Percentiles rank a stretch among this genome's conserved stretches.
phyloP scores from a whole-genome alignment of 768 basidiomycete species.

The Russula brevipes region DNA sequence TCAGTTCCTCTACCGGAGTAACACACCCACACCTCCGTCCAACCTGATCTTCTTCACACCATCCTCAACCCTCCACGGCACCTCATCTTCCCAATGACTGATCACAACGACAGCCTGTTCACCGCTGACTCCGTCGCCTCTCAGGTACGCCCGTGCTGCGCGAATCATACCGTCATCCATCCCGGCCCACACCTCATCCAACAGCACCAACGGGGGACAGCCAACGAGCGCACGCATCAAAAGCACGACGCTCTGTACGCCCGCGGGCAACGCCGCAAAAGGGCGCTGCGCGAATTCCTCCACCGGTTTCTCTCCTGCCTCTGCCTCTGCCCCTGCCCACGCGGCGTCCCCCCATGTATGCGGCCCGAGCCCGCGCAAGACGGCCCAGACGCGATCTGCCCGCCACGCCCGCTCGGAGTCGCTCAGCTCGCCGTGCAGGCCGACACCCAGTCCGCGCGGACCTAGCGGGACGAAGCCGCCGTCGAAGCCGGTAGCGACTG shows the following conservation, averaged over 20 bases:
- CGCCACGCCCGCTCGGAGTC: conserved; percentile 39
- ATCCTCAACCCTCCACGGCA: conserved; percentile 70
- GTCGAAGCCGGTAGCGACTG: conserved; percentile 82
- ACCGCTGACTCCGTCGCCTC: conserved; percentile 37
- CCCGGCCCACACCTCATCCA: conserved; percentile 93
- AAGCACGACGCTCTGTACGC: conserved; percentile 76
- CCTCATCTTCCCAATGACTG: conserved; percentile 88
- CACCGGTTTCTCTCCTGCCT: conserved; percentile 14
- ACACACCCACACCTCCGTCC: conserved; percentile 30
- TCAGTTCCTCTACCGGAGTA: neutral
- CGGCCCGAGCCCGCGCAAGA: conserved; percentile 65
- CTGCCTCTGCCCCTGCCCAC: conserved; percentile 1
- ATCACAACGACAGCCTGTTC: conserved; percentile 80
- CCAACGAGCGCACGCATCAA: conserved; percentile 83
- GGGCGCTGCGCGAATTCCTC: conserved; percentile 42
- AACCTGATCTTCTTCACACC: conserved; percentile 41
- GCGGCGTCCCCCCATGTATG: conserved; percentile 38
- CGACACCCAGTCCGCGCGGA: conserved; percentile 43
- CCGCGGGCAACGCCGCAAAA: conserved; percentile 64
- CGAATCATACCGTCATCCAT: conserved; percentile 80
- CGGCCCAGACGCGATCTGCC: conserved; percentile 43
- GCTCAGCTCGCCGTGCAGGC: conserved; percentile 37
- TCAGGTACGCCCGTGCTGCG: conserved; percentile 40
- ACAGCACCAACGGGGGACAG: conserved; percentile 63
- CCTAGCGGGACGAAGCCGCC: conserved; percentile 66